A percentile compares a stretch with the other conserved stretches of the same genome.
Evolutionary conservation across 164 flowering plant genomes (phyloP).

Genomic region (Taxillus chinensis): DNA sequence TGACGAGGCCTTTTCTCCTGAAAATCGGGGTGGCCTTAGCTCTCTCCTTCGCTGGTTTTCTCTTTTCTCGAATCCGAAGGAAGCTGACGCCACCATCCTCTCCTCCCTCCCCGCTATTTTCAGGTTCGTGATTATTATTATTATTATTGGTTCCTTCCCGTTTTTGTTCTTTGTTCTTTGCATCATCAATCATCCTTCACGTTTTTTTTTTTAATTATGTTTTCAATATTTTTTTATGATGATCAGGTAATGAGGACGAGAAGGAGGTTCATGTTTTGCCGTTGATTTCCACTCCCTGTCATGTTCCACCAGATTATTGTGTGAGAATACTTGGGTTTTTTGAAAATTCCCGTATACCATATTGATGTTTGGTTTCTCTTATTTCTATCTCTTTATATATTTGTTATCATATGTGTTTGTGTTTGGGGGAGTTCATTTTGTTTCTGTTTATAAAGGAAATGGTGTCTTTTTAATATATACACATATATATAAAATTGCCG

Average conservation of each 20-base stretch:
- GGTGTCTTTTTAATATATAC: too few species aligned
- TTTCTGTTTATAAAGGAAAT: too few species aligned
- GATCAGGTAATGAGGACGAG: slow-evolving; percentile 16
- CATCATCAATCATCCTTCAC: not conserved
- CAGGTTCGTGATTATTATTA: slow-evolving; percentile 23
- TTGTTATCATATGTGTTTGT: too few species aligned
- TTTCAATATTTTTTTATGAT: not conserved
- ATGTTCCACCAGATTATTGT: slow-evolving; percentile 7
- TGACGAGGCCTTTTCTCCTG: slow-evolving; percentile 28
- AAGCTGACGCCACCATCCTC: slow-evolving; percentile 9
- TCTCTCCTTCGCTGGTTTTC: slow-evolving; percentile 59
- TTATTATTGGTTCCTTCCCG: not conserved
- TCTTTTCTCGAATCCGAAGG: slow-evolving; percentile 33
- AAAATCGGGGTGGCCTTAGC: slow-evolving; percentile 72
- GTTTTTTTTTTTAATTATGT: not conserved
- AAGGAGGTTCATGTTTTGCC: slow-evolving; percentile 13
- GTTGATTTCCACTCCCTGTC: slow-evolving; percentile 6
- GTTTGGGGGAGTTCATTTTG: too few species aligned
- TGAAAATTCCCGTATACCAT: too few species aligned
- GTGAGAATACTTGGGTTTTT: slow-evolving; percentile 17
- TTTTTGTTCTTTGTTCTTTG: not conserved
- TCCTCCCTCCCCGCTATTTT: slow-evolving; percentile 13
- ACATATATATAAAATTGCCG: too few species aligned
- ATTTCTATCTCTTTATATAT: not conserved
- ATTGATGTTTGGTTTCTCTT: not conserved